Evolutionary conservation across 495 filamentous ascomycete species (phyloP).

Genomic region (Tuber brumale): DNA sequence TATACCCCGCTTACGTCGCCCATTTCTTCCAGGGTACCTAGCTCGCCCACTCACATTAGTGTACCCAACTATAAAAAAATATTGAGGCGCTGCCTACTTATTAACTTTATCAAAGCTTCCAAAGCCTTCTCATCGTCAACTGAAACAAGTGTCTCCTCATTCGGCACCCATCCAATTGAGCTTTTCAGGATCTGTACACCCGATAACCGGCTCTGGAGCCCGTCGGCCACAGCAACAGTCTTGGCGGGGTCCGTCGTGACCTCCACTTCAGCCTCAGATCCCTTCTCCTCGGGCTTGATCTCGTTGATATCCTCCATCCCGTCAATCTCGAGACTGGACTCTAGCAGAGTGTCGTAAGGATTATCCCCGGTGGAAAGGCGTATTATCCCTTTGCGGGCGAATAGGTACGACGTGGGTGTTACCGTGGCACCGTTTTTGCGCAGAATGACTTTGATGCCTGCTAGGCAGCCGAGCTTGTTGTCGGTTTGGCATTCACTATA

Average conservation of each 20-base stretch:
- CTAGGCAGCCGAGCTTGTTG: slow-evolving; percentile 62
- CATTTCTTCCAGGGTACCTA: slow-evolving; percentile 29
- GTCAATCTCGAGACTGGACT: slow-evolving; percentile 70
- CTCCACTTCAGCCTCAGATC: slow-evolving; percentile 47
- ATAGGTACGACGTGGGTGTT: slow-evolving; percentile 73
- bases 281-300: slow-evolving; percentile 54
- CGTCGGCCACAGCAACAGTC: slow-evolving; percentile 59
- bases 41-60: slow-evolving; percentile 12
- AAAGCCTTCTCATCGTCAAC: slow-evolving; percentile 49
- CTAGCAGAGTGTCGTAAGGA: slow-evolving; percentile 69
- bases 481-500: slow-evolving; percentile 65
- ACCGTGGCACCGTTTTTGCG: slow-evolving; percentile 61
- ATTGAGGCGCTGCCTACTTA: slow-evolving; percentile 39
- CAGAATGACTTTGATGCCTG: slow-evolving; percentile 61
- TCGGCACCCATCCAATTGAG: slow-evolving; percentile 81
- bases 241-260: slow-evolving; percentile 67
- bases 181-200: slow-evolving; percentile 59
- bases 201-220: slow-evolving; percentile 50
- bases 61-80: not conserved
- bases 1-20: slow-evolving; percentile 34
- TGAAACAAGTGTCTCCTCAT: slow-evolving; percentile 64
- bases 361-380: slow-evolving; percentile 58
- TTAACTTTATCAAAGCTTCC: slow-evolving; percentile 50
- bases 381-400: slow-evolving; percentile 63
- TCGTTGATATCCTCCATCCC: slow-evolving; percentile 74